Conservation (phyloP, 2,329 filamentous ascomycete species). For the Colletotrichum siamense region DNA sequence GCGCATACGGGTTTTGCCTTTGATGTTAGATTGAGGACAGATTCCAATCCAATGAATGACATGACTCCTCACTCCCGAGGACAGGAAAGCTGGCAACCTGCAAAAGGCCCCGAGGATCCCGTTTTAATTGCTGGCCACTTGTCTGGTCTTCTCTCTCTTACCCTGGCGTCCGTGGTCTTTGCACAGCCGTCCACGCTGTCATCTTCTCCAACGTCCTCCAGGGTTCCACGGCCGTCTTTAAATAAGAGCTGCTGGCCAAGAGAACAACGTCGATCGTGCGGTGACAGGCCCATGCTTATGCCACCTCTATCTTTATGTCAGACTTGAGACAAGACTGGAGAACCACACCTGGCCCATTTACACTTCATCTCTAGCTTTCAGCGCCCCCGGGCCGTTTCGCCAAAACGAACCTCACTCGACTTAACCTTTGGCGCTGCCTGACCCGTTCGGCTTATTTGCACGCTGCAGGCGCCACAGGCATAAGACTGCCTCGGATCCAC, state of each 20-base stretch:
- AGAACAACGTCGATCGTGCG: not conserved
- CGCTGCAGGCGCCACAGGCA: not conserved
- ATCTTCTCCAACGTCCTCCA: not conserved
- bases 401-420: constrained; percentile 12
- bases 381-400: constrained; percentile 8
- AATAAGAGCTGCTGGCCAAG: not conserved
- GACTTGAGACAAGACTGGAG: constrained; percentile 5
- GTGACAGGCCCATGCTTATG: not conserved
- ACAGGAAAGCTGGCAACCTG: not conserved
- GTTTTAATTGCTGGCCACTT: not conserved
- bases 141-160: not conserved
- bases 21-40: constrained; percentile 13
- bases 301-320: not conserved
- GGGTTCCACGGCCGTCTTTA: not conserved
- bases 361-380: constrained; percentile 7
- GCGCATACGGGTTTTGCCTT: not conserved
- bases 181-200: not conserved
- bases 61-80: not conserved
- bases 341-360: not conserved
- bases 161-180: not conserved
- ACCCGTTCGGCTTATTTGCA: not conserved
- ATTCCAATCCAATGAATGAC: constrained; percentile 5
- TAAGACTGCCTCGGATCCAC: not conserved
- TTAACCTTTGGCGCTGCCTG: not conserved
- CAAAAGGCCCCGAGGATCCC: constrained; percentile 11